A percentile compares a stretch with the other conserved stretches of the same genome.
phyloP scores from a whole-genome alignment of 2,329 filamentous ascomycete species.

The Bipolaris gigantea region DNA sequence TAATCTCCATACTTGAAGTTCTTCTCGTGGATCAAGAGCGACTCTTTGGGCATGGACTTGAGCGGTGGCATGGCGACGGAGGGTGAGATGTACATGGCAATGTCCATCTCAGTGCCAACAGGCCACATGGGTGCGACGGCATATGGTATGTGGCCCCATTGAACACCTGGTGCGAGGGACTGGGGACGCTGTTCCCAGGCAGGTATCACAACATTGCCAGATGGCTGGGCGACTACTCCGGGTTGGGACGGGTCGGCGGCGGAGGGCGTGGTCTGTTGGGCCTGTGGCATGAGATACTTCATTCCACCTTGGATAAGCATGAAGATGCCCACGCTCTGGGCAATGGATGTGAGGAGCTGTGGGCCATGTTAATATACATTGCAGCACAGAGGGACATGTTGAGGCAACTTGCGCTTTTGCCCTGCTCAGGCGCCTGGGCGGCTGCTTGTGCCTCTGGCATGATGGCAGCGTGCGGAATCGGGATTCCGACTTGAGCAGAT shows the following conservation, averaged over 20 bases:
- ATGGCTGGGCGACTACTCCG: slow-evolving; percentile 18
- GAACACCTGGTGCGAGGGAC: slow-evolving; percentile 55
- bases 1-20: slow-evolving; percentile 77
- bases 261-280: slow-evolving; percentile 14
- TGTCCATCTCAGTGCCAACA: slow-evolving; percentile 74
- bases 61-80: slow-evolving; percentile 70
- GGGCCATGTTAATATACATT: slow-evolving; percentile 17
- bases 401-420: slow-evolving; percentile 29
- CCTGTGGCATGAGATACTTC: slow-evolving; percentile 55
- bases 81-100: slow-evolving; percentile 81
- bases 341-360: slow-evolving; percentile 44
- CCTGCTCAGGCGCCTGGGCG: slow-evolving; percentile 19
- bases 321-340: slow-evolving; percentile 63
- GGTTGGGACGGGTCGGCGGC: slow-evolving; percentile 23
- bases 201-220: slow-evolving; percentile 39
- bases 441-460: slow-evolving; percentile 38
- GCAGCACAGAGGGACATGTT: neutral
- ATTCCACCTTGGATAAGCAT: slow-evolving; percentile 61
- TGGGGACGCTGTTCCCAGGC: slow-evolving; percentile 41
- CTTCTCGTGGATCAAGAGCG: slow-evolving; percentile 77
- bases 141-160: slow-evolving; percentile 67
- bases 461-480: slow-evolving; percentile 16
- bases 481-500: slow-evolving; percentile 12
- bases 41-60: slow-evolving; percentile 64
- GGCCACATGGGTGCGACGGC: slow-evolving; percentile 87